Evolutionary conservation across 208 protist species (phyloP).

Genomic region (Leishmania gerbilli): DNA sequence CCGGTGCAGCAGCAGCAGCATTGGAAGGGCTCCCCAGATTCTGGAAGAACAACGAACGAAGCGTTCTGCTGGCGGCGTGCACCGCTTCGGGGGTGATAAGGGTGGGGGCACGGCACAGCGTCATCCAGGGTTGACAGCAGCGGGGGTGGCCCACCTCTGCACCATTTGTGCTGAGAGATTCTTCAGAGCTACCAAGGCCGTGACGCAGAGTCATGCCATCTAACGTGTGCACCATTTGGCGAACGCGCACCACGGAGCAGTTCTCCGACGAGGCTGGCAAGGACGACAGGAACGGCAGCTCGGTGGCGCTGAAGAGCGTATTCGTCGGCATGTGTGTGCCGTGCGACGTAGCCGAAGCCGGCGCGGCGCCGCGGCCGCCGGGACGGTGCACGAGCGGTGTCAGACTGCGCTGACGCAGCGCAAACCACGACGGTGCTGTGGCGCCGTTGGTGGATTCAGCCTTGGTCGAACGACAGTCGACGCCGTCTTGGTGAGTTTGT

Average conservation of each 20-base stretch:
- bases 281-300: background rate
- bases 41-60: conserved; percentile 38
- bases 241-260: background rate
- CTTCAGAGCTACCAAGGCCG: background rate
- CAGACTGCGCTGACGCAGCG: conserved; percentile 12
- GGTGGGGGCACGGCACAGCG: conserved; percentile 34
- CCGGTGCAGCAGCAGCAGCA: background rate
- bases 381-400: conserved; percentile 21
- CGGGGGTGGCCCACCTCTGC: background rate
- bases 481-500: background rate
- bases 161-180: background rate
- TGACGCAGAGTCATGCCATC: background rate
- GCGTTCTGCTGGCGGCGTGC: conserved; percentile 26
- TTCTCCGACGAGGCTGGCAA: background rate
- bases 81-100: conserved; percentile 36
- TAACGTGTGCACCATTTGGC: background rate
- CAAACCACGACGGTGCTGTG: conserved; percentile 14
- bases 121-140: conserved; percentile 21
- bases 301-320: background rate
- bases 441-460: background rate
- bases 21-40: conserved; percentile 21
- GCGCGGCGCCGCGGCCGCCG: background rate
- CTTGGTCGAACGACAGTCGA: background rate
- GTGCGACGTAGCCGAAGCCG: background rate
- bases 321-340: background rate